Percentiles rank a stretch among this genome's conserved stretches.
Conservation (phyloP, 768 basidiomycete species). For the Pisolithus albus region DNA sequence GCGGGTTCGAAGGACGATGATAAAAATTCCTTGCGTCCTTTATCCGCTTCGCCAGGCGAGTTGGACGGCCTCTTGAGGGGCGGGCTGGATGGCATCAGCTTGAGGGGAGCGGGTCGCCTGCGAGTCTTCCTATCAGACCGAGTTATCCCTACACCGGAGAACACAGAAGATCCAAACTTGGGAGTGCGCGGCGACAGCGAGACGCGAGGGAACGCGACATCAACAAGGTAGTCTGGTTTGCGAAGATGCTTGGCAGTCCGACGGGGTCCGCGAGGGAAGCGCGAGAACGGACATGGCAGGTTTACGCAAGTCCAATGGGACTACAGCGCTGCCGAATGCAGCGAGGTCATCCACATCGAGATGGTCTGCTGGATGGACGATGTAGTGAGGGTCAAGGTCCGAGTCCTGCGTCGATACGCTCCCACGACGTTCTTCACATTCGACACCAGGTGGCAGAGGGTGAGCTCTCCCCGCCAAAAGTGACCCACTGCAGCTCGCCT, state of each 20-base stretch:
- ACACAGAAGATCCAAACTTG: constrained; percentile 7
- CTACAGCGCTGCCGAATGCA: constrained; percentile 22
- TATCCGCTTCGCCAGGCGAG: constrained; percentile 30
- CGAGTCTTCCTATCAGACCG: constrained; percentile 26
- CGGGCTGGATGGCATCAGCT: constrained; percentile 28
- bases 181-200: constrained; percentile 10
- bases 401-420: constrained; percentile 49
- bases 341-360: constrained; percentile 31
- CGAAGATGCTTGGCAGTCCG: constrained; percentile 32
- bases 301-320: constrained; percentile 23
- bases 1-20: constrained; percentile 38
- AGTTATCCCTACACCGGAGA: not conserved
- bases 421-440: constrained; percentile 33
- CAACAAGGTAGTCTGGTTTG: constrained; percentile 30
- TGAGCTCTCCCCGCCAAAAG: constrained; percentile 29
- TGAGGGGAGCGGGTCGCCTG: constrained; percentile 39
- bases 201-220: constrained; percentile 22
- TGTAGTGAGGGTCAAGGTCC: constrained; percentile 44
- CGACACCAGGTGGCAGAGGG: constrained; percentile 5
- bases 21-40: constrained; percentile 36
- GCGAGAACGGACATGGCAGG: constrained; percentile 32
- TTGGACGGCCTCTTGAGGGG: constrained; percentile 28
- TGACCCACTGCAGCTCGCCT: constrained; percentile 38
- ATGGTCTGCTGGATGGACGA: constrained; percentile 34
- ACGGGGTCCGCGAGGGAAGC: constrained; percentile 28